These are phyloP conservation scores for Chrysanthemum makinoi DNA, from an alignment of 129 eudicot genomes.

Conservation along the genomic window DNA sequence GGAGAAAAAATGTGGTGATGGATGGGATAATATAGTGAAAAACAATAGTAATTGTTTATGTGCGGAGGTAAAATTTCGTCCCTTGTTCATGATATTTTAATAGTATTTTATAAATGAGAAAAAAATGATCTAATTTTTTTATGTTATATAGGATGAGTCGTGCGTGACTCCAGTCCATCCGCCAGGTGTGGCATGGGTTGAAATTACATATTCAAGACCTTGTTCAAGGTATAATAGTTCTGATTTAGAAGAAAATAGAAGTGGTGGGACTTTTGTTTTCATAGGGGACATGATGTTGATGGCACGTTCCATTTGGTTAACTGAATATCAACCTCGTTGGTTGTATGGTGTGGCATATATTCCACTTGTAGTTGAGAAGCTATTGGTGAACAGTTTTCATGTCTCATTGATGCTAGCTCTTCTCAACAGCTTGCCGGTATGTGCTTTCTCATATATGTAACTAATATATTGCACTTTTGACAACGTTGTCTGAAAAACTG, in stretches of 20 bases:
- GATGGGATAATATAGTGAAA: constrained; percentile 35
- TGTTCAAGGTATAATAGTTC: constrained; percentile 29
- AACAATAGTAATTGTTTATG: constrained; percentile 51
- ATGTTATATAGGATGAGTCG: constrained; percentile 42
- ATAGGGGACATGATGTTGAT: constrained; percentile 70
- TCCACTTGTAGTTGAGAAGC: constrained; percentile 64
- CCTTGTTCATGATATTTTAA: background rate
- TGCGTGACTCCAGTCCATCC: constrained; percentile 61
- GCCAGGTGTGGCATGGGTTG: constrained; percentile 74
- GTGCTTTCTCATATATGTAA: constrained; percentile 18
- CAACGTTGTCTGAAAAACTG: background rate
- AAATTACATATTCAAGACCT: constrained; percentile 57
- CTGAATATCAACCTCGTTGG: constrained; percentile 76
- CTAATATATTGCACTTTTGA: background rate
- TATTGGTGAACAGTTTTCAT: constrained; percentile 57
- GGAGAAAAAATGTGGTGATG: constrained; percentile 63
- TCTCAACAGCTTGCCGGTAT: constrained; percentile 86
- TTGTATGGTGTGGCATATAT: constrained; percentile 38
- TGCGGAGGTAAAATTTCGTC: constrained; percentile 47
- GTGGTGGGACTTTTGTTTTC: constrained; percentile 70
- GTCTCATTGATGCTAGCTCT: constrained; percentile 80
- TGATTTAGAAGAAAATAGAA: constrained; percentile 29
- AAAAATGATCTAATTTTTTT: background rate
- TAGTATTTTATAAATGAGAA: background rate
- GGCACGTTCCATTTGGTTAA: constrained; percentile 63